Evolutionary conservation across 192 early-diverging fungal genomes (phyloP).

Genomic region (Backusella tuberculispora): DNA sequence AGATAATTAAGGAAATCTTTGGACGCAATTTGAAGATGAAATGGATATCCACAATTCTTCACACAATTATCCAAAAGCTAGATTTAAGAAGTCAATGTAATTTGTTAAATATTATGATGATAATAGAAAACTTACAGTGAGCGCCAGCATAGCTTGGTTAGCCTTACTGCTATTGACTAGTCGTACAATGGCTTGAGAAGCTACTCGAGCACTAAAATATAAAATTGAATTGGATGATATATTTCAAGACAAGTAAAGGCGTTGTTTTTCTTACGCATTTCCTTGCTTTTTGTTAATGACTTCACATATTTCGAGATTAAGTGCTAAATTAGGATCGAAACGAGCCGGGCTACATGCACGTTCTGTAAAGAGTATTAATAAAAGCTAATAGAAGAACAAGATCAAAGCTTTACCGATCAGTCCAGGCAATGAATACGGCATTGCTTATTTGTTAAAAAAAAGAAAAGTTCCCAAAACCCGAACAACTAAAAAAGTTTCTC

Average conservation of each 20-base stretch:
- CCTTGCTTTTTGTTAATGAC: constrained; percentile 90
- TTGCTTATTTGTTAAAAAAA: constrained; percentile 3
- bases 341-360: constrained; percentile 76
- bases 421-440: background rate
- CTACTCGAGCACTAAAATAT: constrained; percentile 67
- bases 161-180: constrained; percentile 63
- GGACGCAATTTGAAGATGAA: constrained; percentile 92
- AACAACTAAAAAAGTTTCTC: constrained; percentile 20
- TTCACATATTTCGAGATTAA: constrained; percentile 96
- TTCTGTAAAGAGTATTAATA: background rate
- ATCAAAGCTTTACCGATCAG: background rate
- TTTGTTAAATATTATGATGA: background rate
- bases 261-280: constrained; percentile 63
- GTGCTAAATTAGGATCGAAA: constrained; percentile 76
- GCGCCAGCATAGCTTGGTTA: constrained; percentile 62
- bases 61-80: constrained; percentile 93
- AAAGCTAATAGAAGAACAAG: background rate
- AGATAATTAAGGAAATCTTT: constrained; percentile 98
- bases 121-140: constrained; percentile 53
- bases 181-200: constrained; percentile 68
- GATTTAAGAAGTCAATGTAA: background rate
- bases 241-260: background rate
- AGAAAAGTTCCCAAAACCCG: background rate
- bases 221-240: background rate
- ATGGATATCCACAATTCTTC: constrained; percentile 98